Conservation (phyloP, 208 protist species). For the Naegleria fowleri region DNA sequence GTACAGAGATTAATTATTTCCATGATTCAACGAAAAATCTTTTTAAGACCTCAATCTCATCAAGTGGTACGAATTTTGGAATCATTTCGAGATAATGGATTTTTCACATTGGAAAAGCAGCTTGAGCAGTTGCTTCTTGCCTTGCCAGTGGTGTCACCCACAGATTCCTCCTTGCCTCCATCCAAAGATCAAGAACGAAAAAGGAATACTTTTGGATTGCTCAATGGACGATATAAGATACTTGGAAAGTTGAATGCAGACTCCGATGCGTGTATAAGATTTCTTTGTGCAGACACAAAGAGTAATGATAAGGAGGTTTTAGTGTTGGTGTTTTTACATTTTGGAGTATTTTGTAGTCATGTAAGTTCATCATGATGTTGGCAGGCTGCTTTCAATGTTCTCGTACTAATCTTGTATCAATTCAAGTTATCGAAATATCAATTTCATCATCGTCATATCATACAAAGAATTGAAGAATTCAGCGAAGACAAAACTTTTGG, state of each 20-base stretch:
- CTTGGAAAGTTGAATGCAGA: not conserved
- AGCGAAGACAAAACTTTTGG: not conserved
- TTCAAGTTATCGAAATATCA: not conserved
- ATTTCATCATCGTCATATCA: not conserved
- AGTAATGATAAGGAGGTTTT: not conserved
- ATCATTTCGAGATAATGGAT: not conserved
- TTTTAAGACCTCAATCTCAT: not conserved
- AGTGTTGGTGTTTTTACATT: not conserved
- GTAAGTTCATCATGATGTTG: too few species aligned
- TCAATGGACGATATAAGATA: not conserved
- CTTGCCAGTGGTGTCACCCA: not conserved
- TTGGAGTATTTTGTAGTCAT: not conserved
- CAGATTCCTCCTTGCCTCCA: too few species aligned
- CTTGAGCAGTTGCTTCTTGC: not conserved
- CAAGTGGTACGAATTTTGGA: not conserved
- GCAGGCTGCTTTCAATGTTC: too few species aligned
- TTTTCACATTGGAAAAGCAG: not conserved
- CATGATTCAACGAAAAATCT: not conserved
- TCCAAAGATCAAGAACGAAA: not conserved
- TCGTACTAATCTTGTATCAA: not conserved
- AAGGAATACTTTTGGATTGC: not conserved
- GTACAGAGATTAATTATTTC: not conserved
- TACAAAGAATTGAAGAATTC: not conserved
- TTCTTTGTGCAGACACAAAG: not conserved
- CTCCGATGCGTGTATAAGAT: not conserved